phyloP scores from a whole-genome alignment of 2,329 filamentous ascomycete genomes.

The Escovopsis weberi region DNA sequence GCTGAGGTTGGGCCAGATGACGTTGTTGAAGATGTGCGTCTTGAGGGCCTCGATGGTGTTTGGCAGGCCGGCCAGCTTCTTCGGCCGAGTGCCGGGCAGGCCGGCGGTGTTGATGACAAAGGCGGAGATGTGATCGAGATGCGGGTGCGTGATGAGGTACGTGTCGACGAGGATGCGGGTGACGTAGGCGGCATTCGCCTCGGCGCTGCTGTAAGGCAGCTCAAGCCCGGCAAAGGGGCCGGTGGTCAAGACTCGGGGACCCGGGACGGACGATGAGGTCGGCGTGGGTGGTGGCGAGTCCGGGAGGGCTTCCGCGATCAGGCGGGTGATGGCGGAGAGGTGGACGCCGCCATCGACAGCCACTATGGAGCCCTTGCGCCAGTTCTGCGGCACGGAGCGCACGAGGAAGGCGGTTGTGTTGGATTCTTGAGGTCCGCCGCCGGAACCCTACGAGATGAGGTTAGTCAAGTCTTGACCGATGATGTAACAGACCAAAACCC shows the following conservation, averaged over 20 bases:
- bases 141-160: constrained; percentile 91
- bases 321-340: constrained; percentile 67
- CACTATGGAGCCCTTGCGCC: constrained; percentile 69
- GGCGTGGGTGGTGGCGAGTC: constrained; percentile 13
- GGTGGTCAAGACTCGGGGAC: constrained; percentile 39
- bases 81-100: constrained; percentile 65
- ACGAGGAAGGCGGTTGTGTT: constrained; percentile 84
- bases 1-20: constrained; percentile 94
- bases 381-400: constrained; percentile 62
- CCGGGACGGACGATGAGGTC: constrained; percentile 6
- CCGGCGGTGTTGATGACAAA: constrained; percentile 90
- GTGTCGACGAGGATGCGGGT: constrained; percentile 69
- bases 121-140: constrained; percentile 84
- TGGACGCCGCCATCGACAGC: constrained; percentile 93
- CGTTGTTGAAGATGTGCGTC: constrained; percentile 89
- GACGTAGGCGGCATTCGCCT: constrained; percentile 70
- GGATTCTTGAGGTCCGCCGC: constrained; percentile 79
- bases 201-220: constrained; percentile 49
- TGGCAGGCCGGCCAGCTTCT: constrained; percentile 72
- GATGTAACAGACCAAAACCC: not conserved
- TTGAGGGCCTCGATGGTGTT: constrained; percentile 88
- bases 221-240: constrained; percentile 73
- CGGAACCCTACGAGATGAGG: constrained; percentile 50
- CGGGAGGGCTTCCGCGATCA: constrained; percentile 47
- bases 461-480: constrained; percentile 10